phyloP scores from a whole-genome alignment of 2,329 filamentous ascomycete species.

The Neofusicoccum parvum region DNA sequence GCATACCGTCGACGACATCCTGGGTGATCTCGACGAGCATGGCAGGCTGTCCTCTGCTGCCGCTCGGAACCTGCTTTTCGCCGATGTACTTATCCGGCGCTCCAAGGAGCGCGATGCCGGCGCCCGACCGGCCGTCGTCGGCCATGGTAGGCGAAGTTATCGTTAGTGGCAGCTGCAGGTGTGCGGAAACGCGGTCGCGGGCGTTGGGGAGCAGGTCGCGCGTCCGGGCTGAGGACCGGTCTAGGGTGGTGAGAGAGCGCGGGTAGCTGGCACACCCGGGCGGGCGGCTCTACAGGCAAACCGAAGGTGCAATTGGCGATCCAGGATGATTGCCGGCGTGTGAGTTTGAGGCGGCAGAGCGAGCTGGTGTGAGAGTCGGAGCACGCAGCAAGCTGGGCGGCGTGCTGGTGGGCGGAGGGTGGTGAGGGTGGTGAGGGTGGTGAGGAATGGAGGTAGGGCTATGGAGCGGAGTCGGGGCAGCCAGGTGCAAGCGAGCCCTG shows the following conservation, averaged over 20 bases:
- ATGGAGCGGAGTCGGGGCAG: slow-evolving; percentile 8
- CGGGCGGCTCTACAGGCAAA: slow-evolving; percentile 20
- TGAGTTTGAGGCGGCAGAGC: background rate
- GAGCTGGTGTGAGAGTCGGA: background rate
- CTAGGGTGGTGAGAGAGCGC: slow-evolving; percentile 10
- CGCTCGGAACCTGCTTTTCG: slow-evolving; percentile 32
- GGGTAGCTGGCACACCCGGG: slow-evolving; percentile 17
- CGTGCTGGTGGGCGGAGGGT: background rate
- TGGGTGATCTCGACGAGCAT: slow-evolving; percentile 47
- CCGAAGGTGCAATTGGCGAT: slow-evolving; percentile 13
- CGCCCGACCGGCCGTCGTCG: slow-evolving; percentile 30
- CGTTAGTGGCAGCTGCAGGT: background rate
- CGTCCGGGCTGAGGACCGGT: slow-evolving; percentile 10
- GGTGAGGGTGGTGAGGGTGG: slow-evolving; percentile 5
- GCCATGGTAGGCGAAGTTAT: slow-evolving; percentile 30
- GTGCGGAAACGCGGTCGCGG: background rate
- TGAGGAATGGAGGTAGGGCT: slow-evolving; percentile 16
- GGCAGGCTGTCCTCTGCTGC: slow-evolving; percentile 36
- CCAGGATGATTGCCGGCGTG: background rate
- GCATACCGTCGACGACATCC: slow-evolving; percentile 44
- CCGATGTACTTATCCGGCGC: slow-evolving; percentile 41
- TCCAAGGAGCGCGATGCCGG: slow-evolving; percentile 41
- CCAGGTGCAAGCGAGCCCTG: slow-evolving; percentile 16
- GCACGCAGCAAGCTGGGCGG: slow-evolving; percentile 11
- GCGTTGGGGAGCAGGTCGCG: slow-evolving; percentile 7